A percentile compares a stretch with the other conserved stretches of the same genome.
Evolutionary conservation across 371 early-diverging fungal genomes (phyloP).

Genomic region (Circinella umbellata): DNA sequence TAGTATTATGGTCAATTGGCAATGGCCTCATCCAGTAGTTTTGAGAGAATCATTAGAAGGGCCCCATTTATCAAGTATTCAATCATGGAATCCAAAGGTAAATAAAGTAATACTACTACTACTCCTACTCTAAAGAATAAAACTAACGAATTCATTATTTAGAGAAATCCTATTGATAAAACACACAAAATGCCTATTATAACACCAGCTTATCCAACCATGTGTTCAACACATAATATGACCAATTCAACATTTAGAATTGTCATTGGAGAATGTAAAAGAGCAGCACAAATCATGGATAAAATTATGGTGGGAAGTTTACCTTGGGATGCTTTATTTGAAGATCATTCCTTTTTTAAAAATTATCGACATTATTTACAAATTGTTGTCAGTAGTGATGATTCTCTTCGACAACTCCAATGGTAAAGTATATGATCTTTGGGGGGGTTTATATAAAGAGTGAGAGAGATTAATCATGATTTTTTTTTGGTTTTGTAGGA

Average conservation of each 20-base stretch:
- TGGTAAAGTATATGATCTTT: constrained; percentile 45
- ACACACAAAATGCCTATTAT: constrained; percentile 99
- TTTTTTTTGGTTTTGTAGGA: constrained; percentile 20
- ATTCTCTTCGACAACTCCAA: constrained; percentile 72
- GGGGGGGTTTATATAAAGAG: background rate
- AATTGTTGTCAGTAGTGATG: constrained; percentile 82
- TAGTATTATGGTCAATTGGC: constrained; percentile 89
- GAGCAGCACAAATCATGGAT: constrained; percentile 72
- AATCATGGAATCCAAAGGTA: constrained; percentile 98
- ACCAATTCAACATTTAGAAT: constrained; percentile 88
- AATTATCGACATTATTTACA: constrained; percentile 93
- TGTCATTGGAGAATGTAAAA: constrained; percentile 90
- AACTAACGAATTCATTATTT: background rate
- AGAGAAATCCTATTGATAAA: constrained; percentile 86
- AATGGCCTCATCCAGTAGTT: constrained; percentile 98
- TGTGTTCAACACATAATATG: constrained; percentile 99
- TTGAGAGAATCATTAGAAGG: constrained; percentile 90
- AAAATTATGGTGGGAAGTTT: constrained; percentile 71
- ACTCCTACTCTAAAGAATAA: too few relatives aligned
- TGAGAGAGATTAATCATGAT: too few relatives aligned
- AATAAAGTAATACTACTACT: too few relatives aligned
- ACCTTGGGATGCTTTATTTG: constrained; percentile 77
- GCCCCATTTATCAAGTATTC: constrained; percentile 81
- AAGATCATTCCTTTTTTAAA: constrained; percentile 88
- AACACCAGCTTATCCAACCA: constrained; percentile 99